Evolutionary conservation across 179 eudicot species (phyloP).

Genomic region (Silene vulgaris): DNA sequence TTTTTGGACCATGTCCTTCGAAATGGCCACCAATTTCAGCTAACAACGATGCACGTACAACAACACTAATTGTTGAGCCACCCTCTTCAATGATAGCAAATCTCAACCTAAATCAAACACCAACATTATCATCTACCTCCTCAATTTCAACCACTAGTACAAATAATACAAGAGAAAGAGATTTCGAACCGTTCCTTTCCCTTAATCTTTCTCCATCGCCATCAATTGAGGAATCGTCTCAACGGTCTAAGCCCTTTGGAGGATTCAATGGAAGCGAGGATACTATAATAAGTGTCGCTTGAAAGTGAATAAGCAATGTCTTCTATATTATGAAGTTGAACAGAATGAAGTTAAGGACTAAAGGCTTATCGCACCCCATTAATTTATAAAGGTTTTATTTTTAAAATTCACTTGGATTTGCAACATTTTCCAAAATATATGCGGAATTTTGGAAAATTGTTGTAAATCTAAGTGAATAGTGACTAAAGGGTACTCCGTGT

Average conservation of each 20-base stretch:
- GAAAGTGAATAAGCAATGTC: slow-evolving; percentile 14
- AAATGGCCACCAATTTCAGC: slow-evolving; percentile 19
- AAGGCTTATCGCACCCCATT: no score
- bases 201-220: slow-evolving; percentile 40
- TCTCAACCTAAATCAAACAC: slow-evolving; percentile 48
- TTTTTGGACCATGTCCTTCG: slow-evolving; percentile 19
- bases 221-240: slow-evolving; percentile 32
- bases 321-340: neutral
- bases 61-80: slow-evolving; percentile 23
- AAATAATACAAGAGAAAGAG: slow-evolving; percentile 10
- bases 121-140: slow-evolving; percentile 15
- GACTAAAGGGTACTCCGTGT: no score
- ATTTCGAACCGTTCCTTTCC: slow-evolving; percentile 34
- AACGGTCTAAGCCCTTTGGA: slow-evolving; percentile 35
- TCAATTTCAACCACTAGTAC: slow-evolving; percentile 14
- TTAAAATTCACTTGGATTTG: neutral
- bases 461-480: no score
- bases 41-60: slow-evolving; percentile 17
- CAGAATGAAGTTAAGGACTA: no score
- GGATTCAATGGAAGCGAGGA: slow-evolving; percentile 59
- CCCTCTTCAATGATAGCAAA: slow-evolving; percentile 58
- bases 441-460: neutral
- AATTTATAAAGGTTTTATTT: no score
- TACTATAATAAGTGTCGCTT: slow-evolving; percentile 75
- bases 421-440: neutral